These are phyloP conservation scores for Phytopythium sindhum DNA, from an alignment of 352 stramenopile species.

Conservation along the genomic window DNA sequence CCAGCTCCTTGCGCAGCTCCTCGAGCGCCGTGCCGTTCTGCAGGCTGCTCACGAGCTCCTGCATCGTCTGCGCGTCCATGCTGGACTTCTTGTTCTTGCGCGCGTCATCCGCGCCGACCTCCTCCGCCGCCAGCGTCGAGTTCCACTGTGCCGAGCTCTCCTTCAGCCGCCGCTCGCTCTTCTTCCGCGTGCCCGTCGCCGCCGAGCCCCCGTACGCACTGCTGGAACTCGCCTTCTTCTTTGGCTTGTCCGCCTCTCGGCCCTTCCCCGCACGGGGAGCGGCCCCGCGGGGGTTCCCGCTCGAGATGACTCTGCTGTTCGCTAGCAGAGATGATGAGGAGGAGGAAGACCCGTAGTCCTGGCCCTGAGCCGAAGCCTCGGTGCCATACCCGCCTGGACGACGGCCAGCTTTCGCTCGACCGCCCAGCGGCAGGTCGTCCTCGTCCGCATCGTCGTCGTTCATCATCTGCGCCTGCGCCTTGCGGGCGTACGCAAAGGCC, in stretches of 20 bases:
- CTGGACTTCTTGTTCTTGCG: constrained; percentile 18
- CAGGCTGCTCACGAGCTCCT: constrained; percentile 69
- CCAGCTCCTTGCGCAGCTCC: constrained; percentile 63
- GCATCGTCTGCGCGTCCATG: constrained; percentile 60
- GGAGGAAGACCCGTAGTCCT: background rate
- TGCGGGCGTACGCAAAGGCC: constrained; percentile 68
- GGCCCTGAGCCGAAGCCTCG: too few species aligned
- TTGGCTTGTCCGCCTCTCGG: constrained; percentile 3
- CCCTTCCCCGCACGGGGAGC: background rate
- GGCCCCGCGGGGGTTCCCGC: background rate
- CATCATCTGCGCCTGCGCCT: constrained; percentile 40
- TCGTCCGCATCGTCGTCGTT: constrained; percentile 36
- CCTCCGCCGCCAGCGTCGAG: constrained; percentile 1
- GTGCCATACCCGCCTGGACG: background rate
- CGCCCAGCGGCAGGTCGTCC: constrained; percentile 15
- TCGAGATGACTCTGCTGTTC: background rate
- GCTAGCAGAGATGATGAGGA: background rate
- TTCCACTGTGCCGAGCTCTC: constrained; percentile 31
- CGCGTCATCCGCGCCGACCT: constrained; percentile 6
- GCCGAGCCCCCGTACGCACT: constrained; percentile 7
- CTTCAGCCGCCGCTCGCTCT: constrained; percentile 36
- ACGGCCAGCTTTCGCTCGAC: background rate
- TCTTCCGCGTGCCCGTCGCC: constrained; percentile 28
- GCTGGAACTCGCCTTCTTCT: constrained; percentile 1
- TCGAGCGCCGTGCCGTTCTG: constrained; percentile 62